Base-by-base conservation (phyloP, 2,329 filamentous ascomycete genomes). In the Colletotrichum sp. region DNA sequence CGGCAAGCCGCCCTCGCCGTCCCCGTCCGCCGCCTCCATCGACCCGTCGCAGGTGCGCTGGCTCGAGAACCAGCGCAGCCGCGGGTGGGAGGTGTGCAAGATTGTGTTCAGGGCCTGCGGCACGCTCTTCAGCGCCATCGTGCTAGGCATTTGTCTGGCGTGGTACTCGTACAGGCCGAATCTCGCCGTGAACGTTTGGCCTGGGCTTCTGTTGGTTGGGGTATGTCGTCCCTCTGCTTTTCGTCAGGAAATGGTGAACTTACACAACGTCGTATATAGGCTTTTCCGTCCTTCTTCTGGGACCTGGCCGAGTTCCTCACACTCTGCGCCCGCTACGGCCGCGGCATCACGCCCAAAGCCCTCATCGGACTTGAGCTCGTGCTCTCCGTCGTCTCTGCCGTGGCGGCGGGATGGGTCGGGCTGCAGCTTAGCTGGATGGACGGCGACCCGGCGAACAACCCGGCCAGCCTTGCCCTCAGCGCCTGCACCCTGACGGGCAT, bases 341-440 rank as follows among this genome's bases (percentile, higher is more conserved):
- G 77, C 52, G 81, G 81, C 71, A 76, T 83, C 65, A 75, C 78
- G 13, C 76, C 81, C 13, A 81, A 79, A 18, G 80, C 79, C 6
- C 81, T 81, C 21, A 80, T 83, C 52, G 80, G 78, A 67, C 57
- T 80, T 15, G 81, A 83, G 55, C 77, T 82, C 16, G 39, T 80
- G 2, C 60, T 82, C 12, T 79, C 72, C 49, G 55, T 80, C 7
- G 18, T 64, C 6, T 60, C 39, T 16, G 65, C 21, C 32, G 15
- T 64, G 8, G 63, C 30, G 12, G 70, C 69, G 9, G 39, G 16
- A 5, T 73, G 55, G 63, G 24, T 69, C 7, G 30, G 36, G 6
- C 10, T 69, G 24, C 63, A 68, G 26, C 55, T 76, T 5, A 39
- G 39, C 3, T 5, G n/a, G 7, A 13, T 34, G 13, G 24, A 63